Evolutionary conservation across 2,329 filamentous ascomycete species (phyloP).

Genomic region (Exophiala xenobiotica): DNA sequence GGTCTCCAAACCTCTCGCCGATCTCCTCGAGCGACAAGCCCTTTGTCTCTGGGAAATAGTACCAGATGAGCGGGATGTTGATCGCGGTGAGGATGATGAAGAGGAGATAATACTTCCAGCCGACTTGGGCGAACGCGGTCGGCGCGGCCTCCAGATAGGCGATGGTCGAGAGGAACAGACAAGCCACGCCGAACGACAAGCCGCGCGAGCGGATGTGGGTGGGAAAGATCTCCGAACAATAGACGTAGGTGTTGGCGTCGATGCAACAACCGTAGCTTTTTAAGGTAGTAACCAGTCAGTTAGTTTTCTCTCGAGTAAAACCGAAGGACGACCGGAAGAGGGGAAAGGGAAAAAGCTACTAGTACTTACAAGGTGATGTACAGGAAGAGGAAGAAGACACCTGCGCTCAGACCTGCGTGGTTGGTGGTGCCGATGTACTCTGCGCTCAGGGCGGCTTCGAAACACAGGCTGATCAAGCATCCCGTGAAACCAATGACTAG

Average conservation of each 20-base stretch:
- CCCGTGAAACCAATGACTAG: background rate
- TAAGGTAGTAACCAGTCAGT: background rate
- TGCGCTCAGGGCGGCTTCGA: conserved; percentile 10
- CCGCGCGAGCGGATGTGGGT: conserved; percentile 51
- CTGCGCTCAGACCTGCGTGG: conserved; percentile 13
- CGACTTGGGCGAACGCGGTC: conserved; percentile 31
- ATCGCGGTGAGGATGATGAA: conserved; percentile 32
- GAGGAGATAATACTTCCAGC: conserved; percentile 32
- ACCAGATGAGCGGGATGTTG: conserved; percentile 32
- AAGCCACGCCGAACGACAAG: conserved; percentile 49
- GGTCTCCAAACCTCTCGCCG: conserved; percentile 10
- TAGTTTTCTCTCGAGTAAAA: no score
- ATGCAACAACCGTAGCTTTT: conserved; percentile 27
- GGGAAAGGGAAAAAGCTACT: no score
- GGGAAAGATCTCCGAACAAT: conserved; percentile 51
- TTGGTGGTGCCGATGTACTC: conserved; percentile 10
- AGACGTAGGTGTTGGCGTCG: conserved; percentile 52
- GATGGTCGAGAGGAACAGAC: conserved; percentile 34
- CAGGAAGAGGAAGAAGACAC: conserved; percentile 18
- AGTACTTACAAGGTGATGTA: conserved; percentile 7
- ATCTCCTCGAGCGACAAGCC: conserved; percentile 46
- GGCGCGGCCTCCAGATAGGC: background rate
- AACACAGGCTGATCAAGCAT: background rate
- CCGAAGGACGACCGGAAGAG: background rate
- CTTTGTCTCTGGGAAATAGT: conserved; percentile 23